Percentiles rank a stretch among this genome's conserved stretches.
These are phyloP conservation scores for Tolypocladium sp. DNA, from an alignment of 2,329 filamentous ascomycete species.

Conservation along the genomic window DNA sequence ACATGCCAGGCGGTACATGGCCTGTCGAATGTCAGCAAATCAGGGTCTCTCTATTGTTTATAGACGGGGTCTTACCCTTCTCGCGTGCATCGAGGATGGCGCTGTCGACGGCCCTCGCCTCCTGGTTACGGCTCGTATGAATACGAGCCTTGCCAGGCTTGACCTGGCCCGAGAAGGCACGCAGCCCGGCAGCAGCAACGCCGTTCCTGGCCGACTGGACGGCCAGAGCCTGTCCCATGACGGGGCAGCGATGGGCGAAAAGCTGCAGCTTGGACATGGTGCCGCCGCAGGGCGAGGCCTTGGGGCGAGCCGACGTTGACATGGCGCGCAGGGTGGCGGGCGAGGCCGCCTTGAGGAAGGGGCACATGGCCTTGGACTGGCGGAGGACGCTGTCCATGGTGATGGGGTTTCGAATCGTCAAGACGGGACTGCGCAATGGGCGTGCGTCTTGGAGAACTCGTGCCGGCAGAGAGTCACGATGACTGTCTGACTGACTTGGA, in stretches of 20 bases:
- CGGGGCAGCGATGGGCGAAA: conserved; percentile 86
- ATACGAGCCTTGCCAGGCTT: conserved; percentile 60
- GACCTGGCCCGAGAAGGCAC: conserved; percentile 39
- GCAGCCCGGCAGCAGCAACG: conserved; percentile 37
- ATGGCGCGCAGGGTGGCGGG: conserved; percentile 85
- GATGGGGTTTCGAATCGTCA: conserved; percentile 1
- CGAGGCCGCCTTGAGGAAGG: conserved; percentile 91
- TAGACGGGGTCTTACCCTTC: conserved; percentile 33
- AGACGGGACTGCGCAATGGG: background rate
- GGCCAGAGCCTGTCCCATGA: conserved; percentile 96
- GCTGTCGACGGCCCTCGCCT: conserved; percentile 68
- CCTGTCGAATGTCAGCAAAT: background rate
- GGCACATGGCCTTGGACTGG: conserved; percentile 94
- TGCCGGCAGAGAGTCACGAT: background rate
- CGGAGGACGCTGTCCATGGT: conserved; percentile 88
- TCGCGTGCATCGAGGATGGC: conserved; percentile 38
- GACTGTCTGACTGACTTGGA: background rate
- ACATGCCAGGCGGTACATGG: conserved; percentile 12
- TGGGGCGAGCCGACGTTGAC: conserved; percentile 61
- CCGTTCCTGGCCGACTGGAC: conserved; percentile 61
- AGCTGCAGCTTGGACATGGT: conserved; percentile 97
- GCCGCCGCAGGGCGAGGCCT: conserved; percentile 69
- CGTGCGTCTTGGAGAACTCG: background rate
- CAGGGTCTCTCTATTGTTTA: background rate
- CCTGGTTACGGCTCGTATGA: conserved; percentile 70